Base-by-base conservation (phyloP, 2,329 filamentous ascomycete genomes). In the Fusarium acutatum region DNA sequence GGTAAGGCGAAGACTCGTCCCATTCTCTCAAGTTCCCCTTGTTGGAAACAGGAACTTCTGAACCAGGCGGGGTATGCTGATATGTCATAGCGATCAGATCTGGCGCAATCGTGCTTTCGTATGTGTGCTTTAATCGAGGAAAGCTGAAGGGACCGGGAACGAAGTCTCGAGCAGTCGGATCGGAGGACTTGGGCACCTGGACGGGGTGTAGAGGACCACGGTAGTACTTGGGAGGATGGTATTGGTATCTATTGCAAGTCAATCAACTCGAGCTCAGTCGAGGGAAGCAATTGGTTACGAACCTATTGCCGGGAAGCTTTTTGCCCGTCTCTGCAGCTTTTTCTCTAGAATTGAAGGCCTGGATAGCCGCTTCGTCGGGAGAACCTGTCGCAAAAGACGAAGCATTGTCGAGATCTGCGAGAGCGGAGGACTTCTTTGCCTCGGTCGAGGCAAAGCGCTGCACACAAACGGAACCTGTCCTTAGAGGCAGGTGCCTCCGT, bases 181-280 rank as follows among this genome's bases (percentile, higher is more conserved):
- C 94, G 71, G 95, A 96, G 58, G 91, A 89, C 43, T 91, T 88
- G n/a, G 94, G 96, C 67, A 94, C 93, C 85, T 97, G 94, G 79
- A 98, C 91, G 57, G 96, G 96, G 81, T 98, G 95, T 30, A 98
- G 88, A 73, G 95, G 95, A 64, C 96, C 96, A 79, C 96, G 94
- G 83, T 97, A 92, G 88, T 95, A 99, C 85, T 96, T 96, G 72
- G 96, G 96, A 57, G 96, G 92, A 74, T 95, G 94, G 83, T 93
- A 98, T 84, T 97, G 94, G 85, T 98, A 99, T 88, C 96, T 97
- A 71, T 62, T n/a, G 15, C 43, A 46, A 30, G 30, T 34, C 69
- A 52, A 38, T 75, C 61, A 75, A 57, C 58, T 41, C 49, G 46
- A 59, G 20, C 44, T 60, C 37, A 28, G 22, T 53, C 10, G 28